Base-by-base conservation (phyloP, 2,329 filamentous ascomycete species). In the Chrysoporthe deuterocubensis region DNA sequence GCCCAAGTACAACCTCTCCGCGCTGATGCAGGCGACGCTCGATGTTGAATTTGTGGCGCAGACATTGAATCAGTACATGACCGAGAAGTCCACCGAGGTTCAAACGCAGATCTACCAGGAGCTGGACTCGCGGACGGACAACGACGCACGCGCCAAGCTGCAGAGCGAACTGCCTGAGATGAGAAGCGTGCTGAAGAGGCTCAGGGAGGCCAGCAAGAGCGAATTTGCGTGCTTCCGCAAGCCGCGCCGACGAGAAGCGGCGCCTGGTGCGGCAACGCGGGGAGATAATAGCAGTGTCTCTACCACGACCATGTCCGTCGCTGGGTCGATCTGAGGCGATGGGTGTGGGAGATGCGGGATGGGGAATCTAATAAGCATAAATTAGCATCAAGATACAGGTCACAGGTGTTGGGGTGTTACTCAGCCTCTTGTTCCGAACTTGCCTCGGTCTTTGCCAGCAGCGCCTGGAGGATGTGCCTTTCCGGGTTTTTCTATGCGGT, bases 11-110 rank as follows among this genome's bases (percentile, higher is more conserved):
- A 86, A 89, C 1, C 88, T 99, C 0, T 84, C 91, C 5, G 90
- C 92, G 7, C 87, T 99, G 62, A 97, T 98, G 90, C 96, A 99
- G 80, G 96, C 96, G 1, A 99, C 96, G 0, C 87, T 99, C 1
- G 96, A 99, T 75, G 94, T 97, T 1, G 96, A 99, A 79, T 98
- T 99, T 76, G 90, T 98, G 67, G 93, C 94, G 0, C 96, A 99
- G 81, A 97, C 95, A 5, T 85, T 99, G 44, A 92, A 88, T 69
- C 90, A 94, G 73, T 99, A 96, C 78, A 96, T 93, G 0, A 96
- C 93, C 0, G 92, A 97, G 67, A 86, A 89, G 62, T 93, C 94
- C 3, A 89, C 89, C 8, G 89, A 94, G 76, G 85, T 92, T 16
- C 96, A 98, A 81, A 91, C 91, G 73, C 89, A 94, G 77, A 95